Base-by-base conservation (phyloP, 805 yeast species). In the Lachancea mirantina region DNA sequence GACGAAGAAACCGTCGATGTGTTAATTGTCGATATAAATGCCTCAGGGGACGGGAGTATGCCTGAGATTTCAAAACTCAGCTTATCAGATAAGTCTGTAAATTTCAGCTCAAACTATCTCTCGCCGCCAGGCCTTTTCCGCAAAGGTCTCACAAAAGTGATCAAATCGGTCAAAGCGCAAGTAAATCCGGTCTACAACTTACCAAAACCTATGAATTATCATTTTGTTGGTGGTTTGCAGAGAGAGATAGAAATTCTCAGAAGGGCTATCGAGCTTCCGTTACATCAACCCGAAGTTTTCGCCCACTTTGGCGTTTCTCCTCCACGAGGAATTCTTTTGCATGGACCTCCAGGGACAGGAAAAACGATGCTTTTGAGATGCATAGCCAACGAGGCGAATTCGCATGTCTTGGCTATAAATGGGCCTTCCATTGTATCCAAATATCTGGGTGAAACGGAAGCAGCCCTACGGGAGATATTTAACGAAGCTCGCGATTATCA, bases 261-360 rank as follows among this genome's bases (percentile, higher is more conserved):
- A 33, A 67, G 80, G 5, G 74, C 88, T 0, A 74, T 88, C 6
- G 82, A 82, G 34, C 64, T 89, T 2, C 96, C 99, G 0, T 65
- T 92, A 16, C 75, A 78, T 39, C 74, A 74, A 36, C 95, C 96
- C 0, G 68, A 70, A 5, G 58, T 85, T 19, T 89, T 88, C 47
- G 67, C 78, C 6, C 76, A 82, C 34, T 92, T 89, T 62, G 87
- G 89, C n/a, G 79, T 87, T 13, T 69, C 79, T 6, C 96, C 98
- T 6, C 96, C 96, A 9, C 67, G 96, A 36, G 98, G 98, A 21
- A 76, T 89, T n/a, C 61, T 89, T 10, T 59, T 89, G 8, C 95
- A 89, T 60, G 98, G 98, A 0, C 95, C 96, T 3, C 92, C 97
- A 2, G 98, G 98, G 3, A 89, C 96, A 0, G 98, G 98, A 32